These are phyloP conservation scores for Coemansia sp. DNA, from an alignment of 192 early-diverging fungal species.

Conservation along the genomic window DNA sequence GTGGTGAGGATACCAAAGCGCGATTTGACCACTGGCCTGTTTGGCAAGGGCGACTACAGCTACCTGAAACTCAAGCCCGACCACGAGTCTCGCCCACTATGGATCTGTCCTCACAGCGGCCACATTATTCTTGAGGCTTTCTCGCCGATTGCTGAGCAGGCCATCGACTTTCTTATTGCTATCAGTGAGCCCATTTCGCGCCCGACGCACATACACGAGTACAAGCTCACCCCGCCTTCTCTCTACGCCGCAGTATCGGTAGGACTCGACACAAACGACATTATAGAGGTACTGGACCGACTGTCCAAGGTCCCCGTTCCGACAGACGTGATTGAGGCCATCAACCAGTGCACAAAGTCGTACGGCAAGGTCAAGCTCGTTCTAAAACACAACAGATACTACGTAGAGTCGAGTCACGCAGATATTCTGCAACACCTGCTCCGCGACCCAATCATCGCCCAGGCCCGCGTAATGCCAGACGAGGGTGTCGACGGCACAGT, in stretches of 20 bases:
- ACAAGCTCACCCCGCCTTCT: conserved; percentile 92
- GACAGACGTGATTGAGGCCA: conserved; percentile 69
- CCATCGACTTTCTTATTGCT: conserved; percentile 93
- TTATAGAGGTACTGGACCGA: conserved; percentile 87
- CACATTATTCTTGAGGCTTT: conserved; percentile 96
- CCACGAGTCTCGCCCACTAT: conserved; percentile 87
- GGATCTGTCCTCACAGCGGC: conserved; percentile 80
- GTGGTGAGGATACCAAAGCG: conserved; percentile 40
- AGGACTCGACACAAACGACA: conserved; percentile 88
- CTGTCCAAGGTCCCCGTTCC: conserved; percentile 90
- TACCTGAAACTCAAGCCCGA: conserved; percentile 84
- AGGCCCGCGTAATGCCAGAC: conserved; percentile 65
- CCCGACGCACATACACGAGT: conserved; percentile 71
- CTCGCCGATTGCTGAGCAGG: conserved; percentile 93
- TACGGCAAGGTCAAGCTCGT: conserved; percentile 98
- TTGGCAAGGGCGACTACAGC: conserved; percentile 75
- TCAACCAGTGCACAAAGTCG: conserved; percentile 79
- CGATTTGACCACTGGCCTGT: conserved; percentile 56
- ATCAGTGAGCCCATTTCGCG: conserved; percentile 95
- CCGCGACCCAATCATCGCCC: conserved; percentile 72
- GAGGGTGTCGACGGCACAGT: conserved; percentile 34
- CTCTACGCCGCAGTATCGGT: conserved; percentile 98
- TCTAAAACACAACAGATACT: conserved; percentile 92
- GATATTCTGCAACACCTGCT: conserved; percentile 80
- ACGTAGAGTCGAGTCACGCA: conserved; percentile 87